Base-by-base conservation (phyloP, 495 filamentous ascomycete genomes). In the Hypoxylon rickii region DNA sequence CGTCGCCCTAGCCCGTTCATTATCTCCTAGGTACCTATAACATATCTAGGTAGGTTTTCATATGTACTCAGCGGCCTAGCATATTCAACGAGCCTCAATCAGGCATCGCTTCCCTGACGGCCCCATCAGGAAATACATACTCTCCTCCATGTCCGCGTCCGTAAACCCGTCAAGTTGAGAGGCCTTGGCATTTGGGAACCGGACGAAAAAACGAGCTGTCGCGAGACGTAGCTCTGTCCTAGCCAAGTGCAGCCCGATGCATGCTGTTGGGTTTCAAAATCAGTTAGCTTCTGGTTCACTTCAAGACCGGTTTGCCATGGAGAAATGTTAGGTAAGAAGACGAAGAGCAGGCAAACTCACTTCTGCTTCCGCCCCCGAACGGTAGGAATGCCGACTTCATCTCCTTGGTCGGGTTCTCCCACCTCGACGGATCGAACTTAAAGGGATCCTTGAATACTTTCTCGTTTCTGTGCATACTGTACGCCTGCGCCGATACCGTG, bases 321-420 rank as follows among this genome's bases (percentile, higher is more conserved):
- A 15, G 34, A 1, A 2, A 38, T 16, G 16, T 16, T 13, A n/a
- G 5, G 5, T n/a, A 13, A 12, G 13, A n/a, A 10, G 3, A 10
- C 6, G 15, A 38, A n/a, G 15, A 36, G 3, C 7, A 15, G 34
- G 3, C 7, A 38, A 20, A 61, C 65, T 34, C 46, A 70, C 67
- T 54, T 57, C 67, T 42, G 3, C 62, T 48, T 6, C 81, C 82
- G 13, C 70, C 79, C 0, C 83, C 80, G 58, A 81, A 86, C 0
- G 80, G 70, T 45, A 82, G 59, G 11, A 77, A 81, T 4, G 73
- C 69, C 29, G 82, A 72, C 47, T 79, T 83, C 77, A 83, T 82
- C 10, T 61, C 73, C 36, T 73, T 74, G 0, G 77, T 79, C 0
- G 75, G 70, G 0, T 61, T 58, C 3, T 63, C 56, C 69, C 67